These are phyloP conservation scores for Amanita thiersii DNA, from an alignment of 768 basidiomycete genomes.

Conservation along the genomic window DNA sequence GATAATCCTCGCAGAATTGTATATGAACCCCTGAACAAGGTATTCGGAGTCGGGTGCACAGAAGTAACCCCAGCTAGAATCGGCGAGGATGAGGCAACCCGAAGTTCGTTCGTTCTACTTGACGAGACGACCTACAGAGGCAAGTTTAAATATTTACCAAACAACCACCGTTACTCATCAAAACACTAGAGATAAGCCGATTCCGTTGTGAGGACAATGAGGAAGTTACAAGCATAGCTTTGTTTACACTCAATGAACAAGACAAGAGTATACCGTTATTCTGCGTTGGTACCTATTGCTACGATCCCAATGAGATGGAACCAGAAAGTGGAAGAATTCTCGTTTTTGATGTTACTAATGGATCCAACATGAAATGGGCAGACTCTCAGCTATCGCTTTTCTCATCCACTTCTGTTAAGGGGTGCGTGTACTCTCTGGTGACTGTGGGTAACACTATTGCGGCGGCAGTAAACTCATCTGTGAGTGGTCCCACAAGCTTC, in stretches of 20 bases:
- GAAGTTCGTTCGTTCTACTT: slow-evolving; percentile 56
- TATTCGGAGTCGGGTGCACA: slow-evolving; percentile 61
- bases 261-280: slow-evolving; percentile 31
- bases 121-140: slow-evolving; percentile 58
- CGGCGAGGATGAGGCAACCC: slow-evolving; percentile 37
- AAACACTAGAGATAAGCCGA: slow-evolving; percentile 31
- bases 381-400: slow-evolving; percentile 28
- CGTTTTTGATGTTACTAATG: slow-evolving; percentile 35
- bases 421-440: slow-evolving; percentile 64
- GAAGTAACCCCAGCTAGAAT: slow-evolving; percentile 45
- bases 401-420: slow-evolving; percentile 38
- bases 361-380: slow-evolving; percentile 15
- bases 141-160: slow-evolving; percentile 23
- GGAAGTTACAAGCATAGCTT: slow-evolving; percentile 50
- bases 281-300: slow-evolving; percentile 40
- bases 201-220: slow-evolving; percentile 47
- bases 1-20: slow-evolving; percentile 65
- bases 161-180: slow-evolving; percentile 1
- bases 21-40: slow-evolving; percentile 42
- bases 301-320: slow-evolving; percentile 35
- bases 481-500: slow-evolving; percentile 26
- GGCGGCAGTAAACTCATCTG: slow-evolving; percentile 71
- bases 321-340: slow-evolving; percentile 54
- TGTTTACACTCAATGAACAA: slow-evolving; percentile 22
- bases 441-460: slow-evolving; percentile 43